phyloP scores from a whole-genome alignment of 495 filamentous ascomycete species.

The Venustampulla echinocandica region DNA sequence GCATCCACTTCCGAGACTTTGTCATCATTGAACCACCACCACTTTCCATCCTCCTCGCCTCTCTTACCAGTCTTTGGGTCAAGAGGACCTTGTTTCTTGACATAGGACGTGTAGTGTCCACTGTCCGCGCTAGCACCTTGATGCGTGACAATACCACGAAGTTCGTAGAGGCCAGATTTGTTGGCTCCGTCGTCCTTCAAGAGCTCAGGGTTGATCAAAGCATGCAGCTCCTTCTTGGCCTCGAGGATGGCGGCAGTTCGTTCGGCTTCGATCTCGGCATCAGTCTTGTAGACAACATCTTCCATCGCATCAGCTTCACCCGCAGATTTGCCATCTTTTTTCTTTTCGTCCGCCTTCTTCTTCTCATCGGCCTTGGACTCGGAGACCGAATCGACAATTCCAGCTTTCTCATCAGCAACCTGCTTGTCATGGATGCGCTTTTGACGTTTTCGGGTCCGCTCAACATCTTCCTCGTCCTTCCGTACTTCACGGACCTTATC shows the following conservation, averaged over 20 bases:
- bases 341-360: slow-evolving; percentile 35
- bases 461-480: slow-evolving; percentile 87
- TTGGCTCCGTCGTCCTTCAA: slow-evolving; percentile 74
- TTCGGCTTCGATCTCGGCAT: slow-evolving; percentile 85
- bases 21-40: slow-evolving; percentile 99
- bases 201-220: slow-evolving; percentile 61
- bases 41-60: slow-evolving; percentile 78
- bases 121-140: slow-evolving; percentile 95
- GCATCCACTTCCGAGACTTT: slow-evolving; percentile 87
- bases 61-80: slow-evolving; percentile 61
- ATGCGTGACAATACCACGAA: slow-evolving; percentile 93
- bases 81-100: slow-evolving; percentile 73
- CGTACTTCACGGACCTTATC: slow-evolving; percentile 93
- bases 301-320: slow-evolving; percentile 60
- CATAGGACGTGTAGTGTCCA: slow-evolving; percentile 94
- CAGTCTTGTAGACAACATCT: slow-evolving; percentile 76
- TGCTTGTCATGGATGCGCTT: slow-evolving; percentile 61
- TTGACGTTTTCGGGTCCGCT: slow-evolving; percentile 79
- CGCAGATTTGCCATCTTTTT: slow-evolving; percentile 16
- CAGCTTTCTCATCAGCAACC: slow-evolving; percentile 40
- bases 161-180: slow-evolving; percentile 87
- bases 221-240: slow-evolving; percentile 77
- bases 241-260: slow-evolving; percentile 59
- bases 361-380: slow-evolving; percentile 26
- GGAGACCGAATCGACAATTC: slow-evolving; percentile 21